Evolutionary conservation across 176 grass and related monocot species (phyloP).

Genomic region (Raddia guianensis): DNA sequence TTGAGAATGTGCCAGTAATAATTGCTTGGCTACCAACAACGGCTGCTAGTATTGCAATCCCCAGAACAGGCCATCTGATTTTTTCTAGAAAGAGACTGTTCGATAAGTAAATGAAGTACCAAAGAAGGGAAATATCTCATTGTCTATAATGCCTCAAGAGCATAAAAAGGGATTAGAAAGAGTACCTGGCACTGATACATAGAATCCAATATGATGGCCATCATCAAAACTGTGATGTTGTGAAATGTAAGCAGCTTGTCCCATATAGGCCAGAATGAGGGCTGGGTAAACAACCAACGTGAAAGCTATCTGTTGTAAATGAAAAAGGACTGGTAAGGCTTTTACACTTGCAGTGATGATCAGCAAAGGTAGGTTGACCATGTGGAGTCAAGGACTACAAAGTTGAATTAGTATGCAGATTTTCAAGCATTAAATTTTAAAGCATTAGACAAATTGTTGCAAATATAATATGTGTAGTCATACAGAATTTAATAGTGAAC

Average conservation of each 20-base stretch:
- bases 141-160: constrained; percentile 1
- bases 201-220: constrained; percentile 80
- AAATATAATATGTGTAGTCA: background rate
- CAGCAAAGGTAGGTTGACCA: constrained; percentile 10
- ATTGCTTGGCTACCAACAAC: constrained; percentile 88
- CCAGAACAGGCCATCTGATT: constrained; percentile 93
- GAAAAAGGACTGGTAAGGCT: constrained; percentile 15
- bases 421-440: constrained; percentile 3
- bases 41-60: constrained; percentile 77
- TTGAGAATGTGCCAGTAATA: constrained; percentile 92
- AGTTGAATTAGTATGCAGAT: constrained; percentile 17
- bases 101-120: constrained; percentile 23
- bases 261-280: constrained; percentile 92
- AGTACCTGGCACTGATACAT: constrained; percentile 95
- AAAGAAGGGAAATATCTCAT: background rate
- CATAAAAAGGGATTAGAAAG: constrained; percentile 15
- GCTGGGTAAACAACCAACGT: constrained; percentile 80
- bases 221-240: constrained; percentile 73
- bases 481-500: background rate
- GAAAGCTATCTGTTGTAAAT: constrained; percentile 80
- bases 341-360: constrained; percentile 1
- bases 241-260: constrained; percentile 96
- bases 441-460: background rate
- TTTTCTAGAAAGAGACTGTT: constrained; percentile 68
- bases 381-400: background rate